Evolutionary conservation across 306 rosid species (phyloP).

Genomic region (Quercus robur): DNA sequence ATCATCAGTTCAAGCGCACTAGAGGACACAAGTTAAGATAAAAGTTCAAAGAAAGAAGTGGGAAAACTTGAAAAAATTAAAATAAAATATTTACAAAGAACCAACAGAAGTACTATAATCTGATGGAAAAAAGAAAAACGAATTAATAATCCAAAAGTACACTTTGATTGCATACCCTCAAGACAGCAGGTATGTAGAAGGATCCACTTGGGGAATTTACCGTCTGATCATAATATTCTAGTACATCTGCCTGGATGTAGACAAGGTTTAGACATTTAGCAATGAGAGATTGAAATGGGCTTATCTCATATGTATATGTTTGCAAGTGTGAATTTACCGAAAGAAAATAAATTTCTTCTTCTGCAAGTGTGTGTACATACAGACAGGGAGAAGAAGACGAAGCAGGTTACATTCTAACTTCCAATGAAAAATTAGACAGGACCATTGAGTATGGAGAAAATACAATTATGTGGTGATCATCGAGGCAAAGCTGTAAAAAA

Average conservation of each 20-base stretch:
- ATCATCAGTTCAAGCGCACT: slow-evolving; percentile 25
- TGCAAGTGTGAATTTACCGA: not conserved
- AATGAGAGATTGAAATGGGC: slow-evolving; percentile 3
- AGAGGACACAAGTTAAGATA: slow-evolving; percentile 12
- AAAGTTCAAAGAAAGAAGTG: not conserved
- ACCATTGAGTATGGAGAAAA: not conserved
- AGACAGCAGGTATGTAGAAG: slow-evolving; percentile 90
- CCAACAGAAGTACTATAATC: not conserved
- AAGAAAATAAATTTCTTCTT: slow-evolving; percentile 5
- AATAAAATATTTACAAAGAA: slow-evolving; percentile 3
- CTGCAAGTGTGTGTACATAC: not conserved
- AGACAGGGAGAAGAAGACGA: slow-evolving; percentile 8
- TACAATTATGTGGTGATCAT: not conserved
- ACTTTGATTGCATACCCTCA: slow-evolving; percentile 58
- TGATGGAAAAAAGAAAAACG: not conserved
- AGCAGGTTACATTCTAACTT: slow-evolving; percentile 11
- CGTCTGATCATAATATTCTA: slow-evolving; percentile 90
- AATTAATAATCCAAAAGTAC: slow-evolving; percentile 11
- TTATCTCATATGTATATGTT: not conserved
- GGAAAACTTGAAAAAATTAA: slow-evolving; percentile 4
- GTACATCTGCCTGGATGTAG: slow-evolving; percentile 83
- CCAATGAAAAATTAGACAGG: slow-evolving; percentile 12
- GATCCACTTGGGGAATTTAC: slow-evolving; percentile 88
- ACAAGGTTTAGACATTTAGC: slow-evolving; percentile 21
- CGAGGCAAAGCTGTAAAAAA: not conserved